Percentiles rank a stretch among this genome's conserved stretches.
phyloP scores from a whole-genome alignment of 768 basidiomycete genomes.

The Imleria badia region DNA sequence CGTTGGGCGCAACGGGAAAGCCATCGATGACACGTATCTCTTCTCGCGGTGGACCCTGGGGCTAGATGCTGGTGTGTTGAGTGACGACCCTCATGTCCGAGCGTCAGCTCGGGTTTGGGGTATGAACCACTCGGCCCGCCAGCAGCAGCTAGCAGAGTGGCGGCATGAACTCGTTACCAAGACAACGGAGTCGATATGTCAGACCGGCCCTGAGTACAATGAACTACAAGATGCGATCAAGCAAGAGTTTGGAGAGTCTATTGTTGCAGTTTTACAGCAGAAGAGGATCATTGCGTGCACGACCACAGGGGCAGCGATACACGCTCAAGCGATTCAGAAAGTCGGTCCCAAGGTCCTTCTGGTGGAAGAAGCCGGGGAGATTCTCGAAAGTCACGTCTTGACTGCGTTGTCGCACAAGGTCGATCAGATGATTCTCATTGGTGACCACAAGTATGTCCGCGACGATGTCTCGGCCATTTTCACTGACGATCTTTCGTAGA shows the following conservation, averaged over 20 bases:
- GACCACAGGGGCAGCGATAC: conserved; percentile 68
- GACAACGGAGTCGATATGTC: conserved; percentile 31
- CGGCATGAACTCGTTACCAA: conserved; percentile 33
- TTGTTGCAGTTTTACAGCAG: conserved; percentile 32
- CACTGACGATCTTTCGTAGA: conserved; percentile 31
- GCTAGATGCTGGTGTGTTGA: conserved; percentile 44
- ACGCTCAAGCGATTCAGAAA: conserved; percentile 42
- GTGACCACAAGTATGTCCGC: conserved; percentile 60
- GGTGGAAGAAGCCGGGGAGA: conserved; percentile 74
- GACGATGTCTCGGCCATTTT: background rate
- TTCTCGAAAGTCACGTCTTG: conserved; percentile 64
- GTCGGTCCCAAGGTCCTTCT: conserved; percentile 51
- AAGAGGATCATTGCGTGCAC: conserved; percentile 69
- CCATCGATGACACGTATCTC: conserved; percentile 41
- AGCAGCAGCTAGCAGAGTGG: conserved; percentile 34
- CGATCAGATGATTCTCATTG: conserved; percentile 61
- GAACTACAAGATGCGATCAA: conserved; percentile 31
- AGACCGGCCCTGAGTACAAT: conserved; percentile 37
- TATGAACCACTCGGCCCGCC: conserved; percentile 32
- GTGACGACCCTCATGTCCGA: conserved; percentile 22
- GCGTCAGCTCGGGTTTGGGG: conserved; percentile 39
- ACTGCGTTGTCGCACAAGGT: conserved; percentile 50
- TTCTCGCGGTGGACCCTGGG: conserved; percentile 48
- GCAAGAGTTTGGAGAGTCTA: conserved; percentile 34
- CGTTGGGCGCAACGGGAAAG: conserved; percentile 43